Evolutionary conservation across 768 basidiomycete genomes (phyloP).

Genomic region (Pluteus cervinus): DNA sequence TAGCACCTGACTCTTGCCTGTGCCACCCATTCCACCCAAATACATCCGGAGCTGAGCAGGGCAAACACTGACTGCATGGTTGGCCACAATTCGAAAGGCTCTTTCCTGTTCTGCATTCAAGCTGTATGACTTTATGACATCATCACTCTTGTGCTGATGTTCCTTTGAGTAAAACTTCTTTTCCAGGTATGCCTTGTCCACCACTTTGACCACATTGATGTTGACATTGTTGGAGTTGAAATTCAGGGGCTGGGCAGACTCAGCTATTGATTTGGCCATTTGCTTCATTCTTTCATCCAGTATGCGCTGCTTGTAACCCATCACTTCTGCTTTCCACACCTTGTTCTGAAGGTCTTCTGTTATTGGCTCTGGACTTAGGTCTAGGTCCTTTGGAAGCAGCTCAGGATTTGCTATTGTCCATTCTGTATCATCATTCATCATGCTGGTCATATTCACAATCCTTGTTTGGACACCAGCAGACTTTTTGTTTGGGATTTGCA

Average conservation of each 20-base stretch:
- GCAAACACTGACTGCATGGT: too few species aligned
- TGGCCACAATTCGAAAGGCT: conserved; percentile 23
- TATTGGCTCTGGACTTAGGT: neutral
- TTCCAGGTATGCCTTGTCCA: conserved; percentile 19
- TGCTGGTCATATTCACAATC: conserved; percentile 20
- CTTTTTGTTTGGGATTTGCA: too few species aligned
- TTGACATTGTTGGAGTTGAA: neutral
- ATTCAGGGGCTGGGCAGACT: conserved; percentile 1
- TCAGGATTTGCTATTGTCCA: conserved; percentile 12
- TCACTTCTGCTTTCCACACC: conserved; percentile 5
- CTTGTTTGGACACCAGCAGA: conserved; percentile 15
- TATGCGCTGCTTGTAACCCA: neutral
- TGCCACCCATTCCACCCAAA: conserved; percentile 27
- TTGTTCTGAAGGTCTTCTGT: conserved; percentile 1
- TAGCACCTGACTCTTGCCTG: conserved; percentile 26
- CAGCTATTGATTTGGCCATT: neutral
- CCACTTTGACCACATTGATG: conserved; percentile 13
- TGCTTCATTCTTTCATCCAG: conserved; percentile 1
- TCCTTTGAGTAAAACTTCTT: conserved; percentile 3
- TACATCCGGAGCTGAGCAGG: conserved; percentile 24
- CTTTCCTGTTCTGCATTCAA: conserved; percentile 24
- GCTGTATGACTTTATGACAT: conserved; percentile 8
- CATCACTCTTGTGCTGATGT: conserved; percentile 1
- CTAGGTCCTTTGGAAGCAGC: conserved; percentile 12
- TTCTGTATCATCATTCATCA: conserved; percentile 15